Evolutionary conservation across 1,284 basidiomycete genomes (phyloP).

Genomic region (Apiotrichum siamense): DNA sequence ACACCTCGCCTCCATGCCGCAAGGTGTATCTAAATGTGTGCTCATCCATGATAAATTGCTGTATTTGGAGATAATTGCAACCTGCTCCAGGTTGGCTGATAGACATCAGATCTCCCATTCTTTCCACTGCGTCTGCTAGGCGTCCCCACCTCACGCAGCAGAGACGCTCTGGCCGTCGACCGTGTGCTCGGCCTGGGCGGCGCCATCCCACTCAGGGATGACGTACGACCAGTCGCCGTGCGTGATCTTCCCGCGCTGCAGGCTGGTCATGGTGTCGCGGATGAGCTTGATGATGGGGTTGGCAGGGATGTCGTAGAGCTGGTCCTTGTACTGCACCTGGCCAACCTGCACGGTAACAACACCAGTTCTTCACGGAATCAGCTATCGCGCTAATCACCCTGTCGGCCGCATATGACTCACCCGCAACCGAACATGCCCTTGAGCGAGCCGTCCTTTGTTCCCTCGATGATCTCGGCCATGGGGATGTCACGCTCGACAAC

Average conservation of each 20-base stretch:
- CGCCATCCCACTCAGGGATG: conserved; percentile 33
- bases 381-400: too few relatives aligned
- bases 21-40: too few relatives aligned
- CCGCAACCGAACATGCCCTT: conserved; percentile 26
- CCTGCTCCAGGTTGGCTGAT: too few relatives aligned
- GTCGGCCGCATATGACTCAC: too few relatives aligned
- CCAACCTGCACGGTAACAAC: conserved; percentile 38
- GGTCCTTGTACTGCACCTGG: conserved; percentile 30
- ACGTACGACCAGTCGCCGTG: conserved; percentile 34
- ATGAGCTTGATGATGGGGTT: conserved; percentile 37
- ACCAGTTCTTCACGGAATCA: conserved; percentile 37
- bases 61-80: too few relatives aligned
- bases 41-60: too few relatives aligned
- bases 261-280: conserved; percentile 37
- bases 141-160: too few relatives aligned
- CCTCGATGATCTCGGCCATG: conserved; percentile 39
- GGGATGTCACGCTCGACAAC: conserved; percentile 43
- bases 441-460: conserved; percentile 33
- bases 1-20: too few relatives aligned
- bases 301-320: conserved; percentile 30
- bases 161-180: conserved; percentile 17
- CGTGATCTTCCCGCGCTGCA: conserved; percentile 38
- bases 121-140: too few relatives aligned
- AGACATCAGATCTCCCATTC: too few relatives aligned
- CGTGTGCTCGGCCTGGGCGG: conserved; percentile 13